These are phyloP conservation scores for Solanum medicagineum DNA, from an alignment of 257 asterid species.

Conservation along the genomic window DNA sequence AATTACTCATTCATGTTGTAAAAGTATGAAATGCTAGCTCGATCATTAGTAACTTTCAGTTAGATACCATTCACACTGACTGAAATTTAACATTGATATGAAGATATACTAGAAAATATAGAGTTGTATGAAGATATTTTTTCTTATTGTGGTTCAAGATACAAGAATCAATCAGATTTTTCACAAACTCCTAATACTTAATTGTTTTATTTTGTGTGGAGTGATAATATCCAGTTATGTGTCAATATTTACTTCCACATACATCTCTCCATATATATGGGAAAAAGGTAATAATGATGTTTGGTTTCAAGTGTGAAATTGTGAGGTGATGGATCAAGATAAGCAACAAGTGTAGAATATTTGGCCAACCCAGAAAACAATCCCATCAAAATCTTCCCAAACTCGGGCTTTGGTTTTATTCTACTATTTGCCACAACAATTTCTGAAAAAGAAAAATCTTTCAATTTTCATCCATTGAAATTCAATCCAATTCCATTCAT, in stretches of 20 bases:
- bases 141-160: neutral
- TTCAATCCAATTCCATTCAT: slow-evolving; percentile 46
- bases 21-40: too few relatives aligned
- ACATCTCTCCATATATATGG: neutral
- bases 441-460: neutral
- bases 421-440: neutral
- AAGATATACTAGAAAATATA: too few relatives aligned
- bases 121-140: too few relatives aligned
- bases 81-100: neutral
- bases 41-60: neutral
- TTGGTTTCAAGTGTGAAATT: slow-evolving; percentile 2
- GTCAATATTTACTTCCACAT: neutral
- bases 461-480: slow-evolving; percentile 57
- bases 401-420: slow-evolving; percentile 9
- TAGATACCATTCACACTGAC: neutral
- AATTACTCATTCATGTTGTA: too few relatives aligned
- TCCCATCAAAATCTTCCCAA: slow-evolving; percentile 1
- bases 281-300: neutral
- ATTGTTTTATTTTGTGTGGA: neutral
- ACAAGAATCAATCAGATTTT: neutral
- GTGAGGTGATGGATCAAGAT: slow-evolving; percentile 53
- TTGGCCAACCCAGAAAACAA: slow-evolving; percentile 28
- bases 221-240: neutral
- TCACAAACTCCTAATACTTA: neutral
- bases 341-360: slow-evolving; percentile 62